Evolutionary conservation across 2,329 filamentous ascomycete species (phyloP).

Genomic region (Neofusicoccum sp.): DNA sequence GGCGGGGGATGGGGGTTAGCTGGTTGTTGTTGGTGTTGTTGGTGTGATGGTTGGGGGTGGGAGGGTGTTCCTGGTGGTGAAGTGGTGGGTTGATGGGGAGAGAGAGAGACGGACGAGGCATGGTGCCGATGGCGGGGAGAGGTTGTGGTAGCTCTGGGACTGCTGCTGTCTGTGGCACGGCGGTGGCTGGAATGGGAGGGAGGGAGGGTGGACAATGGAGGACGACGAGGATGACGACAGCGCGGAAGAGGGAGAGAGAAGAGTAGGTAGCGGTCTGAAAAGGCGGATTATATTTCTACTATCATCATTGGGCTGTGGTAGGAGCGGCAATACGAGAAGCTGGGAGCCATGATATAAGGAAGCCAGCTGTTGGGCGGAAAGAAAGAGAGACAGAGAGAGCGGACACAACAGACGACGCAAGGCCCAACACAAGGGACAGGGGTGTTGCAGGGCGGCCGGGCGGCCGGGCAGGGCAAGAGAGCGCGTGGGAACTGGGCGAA

Average conservation of each 20-base stretch:
- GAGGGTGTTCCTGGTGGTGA: too few species aligned
- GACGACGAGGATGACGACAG: neutral
- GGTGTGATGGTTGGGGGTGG: too few species aligned
- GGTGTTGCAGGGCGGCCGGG: neutral
- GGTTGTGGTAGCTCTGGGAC: neutral
- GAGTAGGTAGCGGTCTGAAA: neutral
- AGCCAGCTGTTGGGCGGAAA: neutral
- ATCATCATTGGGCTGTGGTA: conserved; percentile 1
- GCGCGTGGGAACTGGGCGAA: neutral
- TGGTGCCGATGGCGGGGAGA: neutral
- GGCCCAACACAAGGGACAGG: neutral
- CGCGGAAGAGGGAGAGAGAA: neutral
- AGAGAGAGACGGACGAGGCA: conserved; percentile 4
- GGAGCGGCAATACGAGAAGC: neutral
- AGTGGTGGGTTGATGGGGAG: neutral
- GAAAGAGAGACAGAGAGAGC: neutral
- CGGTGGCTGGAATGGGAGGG: neutral
- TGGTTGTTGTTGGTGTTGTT: too few species aligned
- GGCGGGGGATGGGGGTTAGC: neutral
- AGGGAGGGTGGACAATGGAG: neutral
- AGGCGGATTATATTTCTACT: conserved; percentile 5
- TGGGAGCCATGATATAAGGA: neutral
- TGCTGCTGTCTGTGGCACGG: neutral
- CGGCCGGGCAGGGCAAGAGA: neutral
- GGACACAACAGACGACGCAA: neutral